Evolutionary conservation across 495 filamentous ascomycete genomes (phyloP).

Genomic region (Jackrogersella minutella): DNA sequence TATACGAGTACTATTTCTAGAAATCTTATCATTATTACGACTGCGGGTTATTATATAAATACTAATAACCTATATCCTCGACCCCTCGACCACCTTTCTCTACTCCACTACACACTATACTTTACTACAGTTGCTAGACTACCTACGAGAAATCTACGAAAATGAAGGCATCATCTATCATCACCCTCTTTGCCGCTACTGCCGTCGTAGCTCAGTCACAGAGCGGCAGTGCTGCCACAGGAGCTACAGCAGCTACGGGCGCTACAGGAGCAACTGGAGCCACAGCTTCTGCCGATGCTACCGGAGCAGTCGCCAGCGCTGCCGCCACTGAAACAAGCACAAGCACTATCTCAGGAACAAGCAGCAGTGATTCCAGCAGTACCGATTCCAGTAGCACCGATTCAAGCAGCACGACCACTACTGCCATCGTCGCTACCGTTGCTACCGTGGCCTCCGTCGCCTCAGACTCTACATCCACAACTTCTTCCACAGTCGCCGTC

Average conservation of each 20-base stretch:
- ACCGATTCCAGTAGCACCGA: too few relatives aligned
- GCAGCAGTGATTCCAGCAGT: too few relatives aligned
- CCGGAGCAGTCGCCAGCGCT: too few relatives aligned
- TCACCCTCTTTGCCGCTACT: slow-evolving; percentile 33
- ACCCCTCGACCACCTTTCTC: neutral
- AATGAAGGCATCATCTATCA: slow-evolving; percentile 26
- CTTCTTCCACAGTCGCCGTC: neutral
- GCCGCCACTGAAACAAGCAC: neutral
- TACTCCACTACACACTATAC: neutral
- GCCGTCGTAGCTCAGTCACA: slow-evolving; percentile 29
- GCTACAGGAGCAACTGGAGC: slow-evolving; percentile 3
- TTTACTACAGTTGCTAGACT: neutral
- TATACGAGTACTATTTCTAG: slow-evolving; percentile 9
- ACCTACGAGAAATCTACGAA: slow-evolving; percentile 11
- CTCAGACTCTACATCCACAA: neutral
- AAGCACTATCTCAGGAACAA: neutral
- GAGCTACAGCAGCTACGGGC: neutral
- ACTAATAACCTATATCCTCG: neutral
- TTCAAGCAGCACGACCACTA: neutral
- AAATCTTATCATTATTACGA: neutral
- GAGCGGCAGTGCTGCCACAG: neutral
- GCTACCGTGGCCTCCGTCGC: neutral
- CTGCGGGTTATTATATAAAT: neutral
- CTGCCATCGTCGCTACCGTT: neutral
- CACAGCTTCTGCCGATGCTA: neutral